Conservation (phyloP, 2,329 filamentous ascomycete genomes). For the Bipolaris gigantea region DNA sequence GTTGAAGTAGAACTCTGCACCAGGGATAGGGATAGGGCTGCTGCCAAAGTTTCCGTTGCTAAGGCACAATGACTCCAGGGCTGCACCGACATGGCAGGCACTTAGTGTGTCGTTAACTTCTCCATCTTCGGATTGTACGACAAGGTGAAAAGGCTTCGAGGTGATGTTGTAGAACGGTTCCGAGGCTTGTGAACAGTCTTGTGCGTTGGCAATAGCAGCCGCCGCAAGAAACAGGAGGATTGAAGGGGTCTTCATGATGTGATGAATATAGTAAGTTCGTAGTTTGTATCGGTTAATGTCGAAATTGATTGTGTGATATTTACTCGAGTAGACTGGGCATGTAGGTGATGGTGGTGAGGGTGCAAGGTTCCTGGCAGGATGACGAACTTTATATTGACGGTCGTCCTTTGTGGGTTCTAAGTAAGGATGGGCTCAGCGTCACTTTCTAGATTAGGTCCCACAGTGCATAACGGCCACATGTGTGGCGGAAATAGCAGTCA, state of each 20-base stretch:
- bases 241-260: slow-evolving; percentile 26
- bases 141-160: slow-evolving; percentile 51
- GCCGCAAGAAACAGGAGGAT: slow-evolving; percentile 29
- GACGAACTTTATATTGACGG: slow-evolving; percentile 12
- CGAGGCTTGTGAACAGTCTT: slow-evolving; percentile 32
- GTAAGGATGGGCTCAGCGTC: slow-evolving; percentile 9
- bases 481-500: slow-evolving; percentile 8
- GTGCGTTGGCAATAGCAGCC: slow-evolving; percentile 31
- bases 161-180: slow-evolving; percentile 36
- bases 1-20: slow-evolving; percentile 40
- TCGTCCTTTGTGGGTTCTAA: background rate
- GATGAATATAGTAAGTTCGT: background rate
- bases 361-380: background rate
- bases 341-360: background rate
- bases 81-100: slow-evolving; percentile 54
- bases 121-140: slow-evolving; percentile 44
- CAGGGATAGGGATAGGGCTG: slow-evolving; percentile 20
- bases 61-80: slow-evolving; percentile 52
- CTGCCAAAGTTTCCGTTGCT: slow-evolving; percentile 22
- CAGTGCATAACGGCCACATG: slow-evolving; percentile 16
- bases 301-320: slow-evolving; percentile 2
- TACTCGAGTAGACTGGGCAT: background rate
- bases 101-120: slow-evolving; percentile 46
- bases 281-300: background rate
- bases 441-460: slow-evolving; percentile 8